Percentiles rank a stretch among this genome's conserved stretches.
phyloP scores from a whole-genome alignment of 495 filamentous ascomycete species.

The Extremus antarcticus region DNA sequence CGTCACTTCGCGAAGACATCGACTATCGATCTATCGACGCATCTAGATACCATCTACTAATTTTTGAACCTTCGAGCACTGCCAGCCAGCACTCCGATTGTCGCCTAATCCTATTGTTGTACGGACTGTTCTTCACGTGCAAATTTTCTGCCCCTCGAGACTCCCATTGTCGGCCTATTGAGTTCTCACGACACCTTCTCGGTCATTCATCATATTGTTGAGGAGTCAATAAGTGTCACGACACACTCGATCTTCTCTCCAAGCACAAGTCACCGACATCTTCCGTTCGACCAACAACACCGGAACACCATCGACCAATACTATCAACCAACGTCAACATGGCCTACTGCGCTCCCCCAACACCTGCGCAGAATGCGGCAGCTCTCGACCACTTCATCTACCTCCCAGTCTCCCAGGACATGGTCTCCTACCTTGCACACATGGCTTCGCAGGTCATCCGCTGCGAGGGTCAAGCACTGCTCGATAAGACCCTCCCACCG shows the following conservation, averaged over 20 bases:
- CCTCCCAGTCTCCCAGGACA: constrained; percentile 64
- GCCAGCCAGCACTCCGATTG: constrained; percentile 15
- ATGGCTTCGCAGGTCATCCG: constrained; percentile 83
- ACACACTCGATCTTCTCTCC: background rate
- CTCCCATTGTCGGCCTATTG: constrained; percentile 13
- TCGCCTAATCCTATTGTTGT: constrained; percentile 19
- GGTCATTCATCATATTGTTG: constrained; percentile 14
- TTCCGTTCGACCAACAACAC: background rate
- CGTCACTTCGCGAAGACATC: constrained; percentile 7
- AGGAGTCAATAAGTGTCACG: constrained; percentile 3
- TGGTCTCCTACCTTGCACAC: constrained; percentile 74
- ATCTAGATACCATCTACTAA: constrained; percentile 17
- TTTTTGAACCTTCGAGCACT: constrained; percentile 7
- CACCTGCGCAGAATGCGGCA: constrained; percentile 51
- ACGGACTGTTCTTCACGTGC: background rate
- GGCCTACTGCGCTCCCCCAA: constrained; percentile 30
- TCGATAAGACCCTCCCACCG: constrained; percentile 49
- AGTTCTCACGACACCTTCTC: background rate
- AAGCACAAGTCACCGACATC: background rate
- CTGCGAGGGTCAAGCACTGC: constrained; percentile 53
- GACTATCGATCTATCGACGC: constrained; percentile 2
- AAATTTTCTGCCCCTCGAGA: background rate
- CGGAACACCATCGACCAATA: constrained; percentile 3
- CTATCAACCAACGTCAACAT: constrained; percentile 23
- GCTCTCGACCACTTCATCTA: constrained; percentile 87